Base-by-base conservation (phyloP, 257 asterid species). In the Solanum megistacrolobum region DNA sequence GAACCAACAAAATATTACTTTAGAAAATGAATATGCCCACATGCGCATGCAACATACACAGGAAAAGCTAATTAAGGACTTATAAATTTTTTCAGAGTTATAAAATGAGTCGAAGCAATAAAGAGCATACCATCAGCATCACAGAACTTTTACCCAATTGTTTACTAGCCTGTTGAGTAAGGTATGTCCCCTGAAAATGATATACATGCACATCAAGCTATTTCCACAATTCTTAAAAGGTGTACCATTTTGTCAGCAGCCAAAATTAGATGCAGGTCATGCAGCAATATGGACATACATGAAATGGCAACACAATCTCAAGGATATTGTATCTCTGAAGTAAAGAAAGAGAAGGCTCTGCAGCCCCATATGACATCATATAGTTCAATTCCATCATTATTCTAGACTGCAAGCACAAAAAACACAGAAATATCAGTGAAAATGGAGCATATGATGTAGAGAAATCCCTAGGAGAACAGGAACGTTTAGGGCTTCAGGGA, bases 281-380 rank as follows among this genome's bases (percentile, higher is more conserved):
- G 76, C 85, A 87, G 75, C 41, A 82, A 85, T 86, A 88, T n/a
- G 84, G 81, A 90, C 94, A 90, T 91, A 97, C 99, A 52, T 97
- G 98, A 91, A 94, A 92, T n/a, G 99, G 99, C 69, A 97, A 92
- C 90, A 97, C 88, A 66, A 93, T 91, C 88, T 95, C 94, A n/a
- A 97, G 98, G 87, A 97, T 86, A 69, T 88, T 93, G 91, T 92
- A 97, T 92, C 91, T 94, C 89, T 90, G 90, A 88, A 97, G 98
- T 92, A 96, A 89, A 90, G 89, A 88, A 81, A 97, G 88, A 87
- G 99, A 96, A 91, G 95, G 92, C 91, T 89, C 98, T 34, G 99
- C 98, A 85, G 99, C 99, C 88, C 99, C 99, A 91, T 93, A 97
- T 34, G 99, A 94, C 58, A 97, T 93, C 99, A 97, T 96, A 90